Evolutionary conservation across 176 grass and related monocot genomes (phyloP), one percentile per base, ranked within the genome.

Genomic region (Juncus inflexus): DNA sequence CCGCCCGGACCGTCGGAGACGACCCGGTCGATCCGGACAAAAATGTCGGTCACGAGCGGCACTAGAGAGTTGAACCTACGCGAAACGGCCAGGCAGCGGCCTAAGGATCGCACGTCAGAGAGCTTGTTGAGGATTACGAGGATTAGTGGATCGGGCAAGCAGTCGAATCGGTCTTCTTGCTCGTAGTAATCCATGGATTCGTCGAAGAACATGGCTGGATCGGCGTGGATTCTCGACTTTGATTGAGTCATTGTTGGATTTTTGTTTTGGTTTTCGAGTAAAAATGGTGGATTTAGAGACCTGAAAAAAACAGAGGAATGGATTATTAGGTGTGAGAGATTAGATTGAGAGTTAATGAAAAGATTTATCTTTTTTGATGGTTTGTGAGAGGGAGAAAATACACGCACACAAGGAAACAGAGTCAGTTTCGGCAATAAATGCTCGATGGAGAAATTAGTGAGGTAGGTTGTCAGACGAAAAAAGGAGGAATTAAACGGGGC

Each of bases 121-220:
- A 91, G 76, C 66, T 89, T 89, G 74, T 96, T 96, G n/a, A 96
- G 79, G 62, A 96, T 91, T 4, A 89, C 70, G 16, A 96, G 81
- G 50, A 89, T 62, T 11, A 96, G 60, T 2, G 87, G 83, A 45
- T 96, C 92, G n/a, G 92, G 92, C 49, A 96, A 65, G 62, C 66
- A 76, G 51, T 96, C 92, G 35, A 96, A 96, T 0, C 76, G 79
- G 72, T 96, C 92, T 14, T 56, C 19, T 66, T 86, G 3, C 0
- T 80, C 73, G 43, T 47, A 5, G 43, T 6, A 47, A 47, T 47
- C 43, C 43, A 28, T 28, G 14, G 52, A 49, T 13, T 71, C 68
- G 43, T 42, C 40, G 54, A 68, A 68, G 65, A 71, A 71, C 1
- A 74, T 64, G 41, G 62, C 76, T 15, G 84, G 87, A 62, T 88